Evolutionary conservation across 2,329 filamentous ascomycete species (phyloP).

Genomic region (Phialemoniopsis sp.): DNA sequence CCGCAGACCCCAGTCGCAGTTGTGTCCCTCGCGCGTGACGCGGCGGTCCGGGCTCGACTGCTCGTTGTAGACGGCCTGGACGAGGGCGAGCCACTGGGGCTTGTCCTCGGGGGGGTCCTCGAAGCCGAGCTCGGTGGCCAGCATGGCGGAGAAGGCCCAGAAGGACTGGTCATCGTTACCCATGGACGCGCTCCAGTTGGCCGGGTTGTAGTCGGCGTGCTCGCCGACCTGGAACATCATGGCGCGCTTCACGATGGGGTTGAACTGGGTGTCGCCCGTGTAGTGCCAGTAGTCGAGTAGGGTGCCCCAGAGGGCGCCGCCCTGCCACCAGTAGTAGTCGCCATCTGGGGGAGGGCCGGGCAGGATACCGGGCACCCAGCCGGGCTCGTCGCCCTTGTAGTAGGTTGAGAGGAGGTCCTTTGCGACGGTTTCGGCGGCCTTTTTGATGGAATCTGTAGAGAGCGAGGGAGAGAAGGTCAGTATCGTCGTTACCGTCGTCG

Average conservation of each 20-base stretch:
- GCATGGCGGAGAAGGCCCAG: conserved; percentile 66
- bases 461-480: no score
- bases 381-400: conserved; percentile 42
- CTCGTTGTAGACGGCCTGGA: conserved; percentile 66
- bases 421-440: conserved; percentile 40
- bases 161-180: conserved; percentile 69
- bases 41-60: conserved; percentile 35
- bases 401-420: conserved; percentile 42
- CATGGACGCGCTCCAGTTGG: conserved; percentile 52
- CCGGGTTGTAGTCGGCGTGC: conserved; percentile 54
- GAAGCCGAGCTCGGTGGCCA: conserved; percentile 62
- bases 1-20: conserved; percentile 66
- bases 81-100: conserved; percentile 61
- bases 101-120: conserved; percentile 50
- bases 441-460: conserved; percentile 37
- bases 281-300: conserved; percentile 68
- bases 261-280: conserved; percentile 62
- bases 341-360: conserved; percentile 49
- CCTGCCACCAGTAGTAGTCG: conserved; percentile 74
- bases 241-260: conserved; percentile 50
- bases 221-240: conserved; percentile 57
- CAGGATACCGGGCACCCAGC: conserved; percentile 51
- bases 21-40: conserved; percentile 53
- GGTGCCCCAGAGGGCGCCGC: conserved; percentile 63
- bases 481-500: no score